phyloP scores from a whole-genome alignment of 176 grass and related monocot species.

The Bolboschoenus planiculmis region DNA sequence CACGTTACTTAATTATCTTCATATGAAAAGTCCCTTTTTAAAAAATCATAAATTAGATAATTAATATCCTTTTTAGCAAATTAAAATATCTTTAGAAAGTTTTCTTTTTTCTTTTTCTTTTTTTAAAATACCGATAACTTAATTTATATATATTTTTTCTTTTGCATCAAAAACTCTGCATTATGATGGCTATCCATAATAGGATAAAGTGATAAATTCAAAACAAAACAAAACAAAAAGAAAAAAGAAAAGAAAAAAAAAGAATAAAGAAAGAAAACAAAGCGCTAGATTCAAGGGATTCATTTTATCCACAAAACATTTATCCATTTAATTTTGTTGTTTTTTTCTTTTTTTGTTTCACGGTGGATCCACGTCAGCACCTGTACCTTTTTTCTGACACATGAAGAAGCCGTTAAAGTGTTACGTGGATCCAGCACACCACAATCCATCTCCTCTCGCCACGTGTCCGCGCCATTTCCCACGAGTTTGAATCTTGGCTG shows the following conservation, averaged over 20 bases:
- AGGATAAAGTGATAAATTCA: background rate
- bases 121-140: background rate
- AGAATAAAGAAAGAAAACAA: background rate
- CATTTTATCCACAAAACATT: background rate
- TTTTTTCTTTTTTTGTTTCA: background rate
- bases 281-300: background rate
- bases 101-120: background rate
- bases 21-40: background rate
- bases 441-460: background rate
- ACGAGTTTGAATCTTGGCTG: background rate
- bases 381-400: background rate
- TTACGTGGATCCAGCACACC: background rate
- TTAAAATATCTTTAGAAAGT: background rate
- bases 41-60: background rate
- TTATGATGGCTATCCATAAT: background rate
- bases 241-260: background rate
- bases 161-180: background rate
- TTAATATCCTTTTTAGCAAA: background rate
- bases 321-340: background rate
- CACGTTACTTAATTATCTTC: background rate
- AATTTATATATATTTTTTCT: background rate
- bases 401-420: background rate
- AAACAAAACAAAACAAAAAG: too few species aligned
- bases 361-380: constrained; percentile 3
- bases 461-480: background rate